A percentile compares a stretch with the other conserved stretches of the same genome.
Conservation (phyloP, 371 early-diverging fungal species). For the Basidiobolus meristosporus region DNA sequence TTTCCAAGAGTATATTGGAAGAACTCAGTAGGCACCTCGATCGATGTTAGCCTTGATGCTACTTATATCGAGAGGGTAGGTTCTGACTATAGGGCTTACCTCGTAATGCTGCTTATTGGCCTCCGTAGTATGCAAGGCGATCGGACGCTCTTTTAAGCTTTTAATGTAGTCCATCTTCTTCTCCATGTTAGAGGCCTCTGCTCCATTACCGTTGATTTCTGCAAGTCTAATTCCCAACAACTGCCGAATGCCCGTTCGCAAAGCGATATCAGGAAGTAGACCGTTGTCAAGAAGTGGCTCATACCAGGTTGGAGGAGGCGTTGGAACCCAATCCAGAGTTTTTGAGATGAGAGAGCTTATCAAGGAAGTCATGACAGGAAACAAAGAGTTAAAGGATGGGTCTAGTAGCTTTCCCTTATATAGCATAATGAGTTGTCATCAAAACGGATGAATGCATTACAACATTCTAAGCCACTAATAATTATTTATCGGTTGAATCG, state of each 20-base stretch:
- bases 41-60: neutral
- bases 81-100: constrained; percentile 9
- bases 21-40: constrained; percentile 12
- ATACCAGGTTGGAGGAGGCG: constrained; percentile 7
- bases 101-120: constrained; percentile 46
- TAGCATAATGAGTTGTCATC: no score
- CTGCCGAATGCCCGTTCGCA: constrained; percentile 14
- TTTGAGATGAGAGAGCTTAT: no score
- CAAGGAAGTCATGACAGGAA: no score
- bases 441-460: no score
- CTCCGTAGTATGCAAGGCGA: constrained; percentile 28
- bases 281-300: constrained; percentile 23
- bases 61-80: neutral
- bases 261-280: constrained; percentile 19
- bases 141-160: constrained; percentile 8
- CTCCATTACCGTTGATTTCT: constrained; percentile 3
- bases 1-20: constrained; percentile 17
- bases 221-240: constrained; percentile 9
- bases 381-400: no score
- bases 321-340: no score
- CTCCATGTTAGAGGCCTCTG: constrained; percentile 1
- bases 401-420: no score
- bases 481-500: no score
- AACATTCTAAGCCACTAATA: no score
- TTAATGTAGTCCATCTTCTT: constrained; percentile 10